Conservation (phyloP, 202 grass and related monocot species). For the Carex arenaria region DNA sequence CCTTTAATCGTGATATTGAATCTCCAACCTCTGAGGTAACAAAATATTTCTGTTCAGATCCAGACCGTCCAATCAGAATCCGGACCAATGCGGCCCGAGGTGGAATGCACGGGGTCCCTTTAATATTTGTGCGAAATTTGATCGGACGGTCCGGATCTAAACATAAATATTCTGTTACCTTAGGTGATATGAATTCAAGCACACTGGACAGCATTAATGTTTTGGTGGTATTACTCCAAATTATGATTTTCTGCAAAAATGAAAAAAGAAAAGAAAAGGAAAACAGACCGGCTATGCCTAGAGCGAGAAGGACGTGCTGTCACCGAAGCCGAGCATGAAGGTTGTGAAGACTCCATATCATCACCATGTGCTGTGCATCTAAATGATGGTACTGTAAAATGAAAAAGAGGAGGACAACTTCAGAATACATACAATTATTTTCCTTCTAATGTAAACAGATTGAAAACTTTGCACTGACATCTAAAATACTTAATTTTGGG, state of each 20-base stretch:
- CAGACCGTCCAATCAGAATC: too few relatives aligned
- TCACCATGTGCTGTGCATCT: slow-evolving; percentile 54
- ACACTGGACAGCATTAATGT: not conserved
- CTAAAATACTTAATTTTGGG: not conserved
- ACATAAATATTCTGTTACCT: too few relatives aligned
- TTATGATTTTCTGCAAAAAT: not conserved
- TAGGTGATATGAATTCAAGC: not conserved
- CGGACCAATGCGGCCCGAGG: too few relatives aligned
- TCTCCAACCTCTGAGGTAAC: too few relatives aligned
- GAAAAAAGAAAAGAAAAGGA: not conserved
- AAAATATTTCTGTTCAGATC: too few relatives aligned
- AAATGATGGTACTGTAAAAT: slow-evolving; percentile 61
- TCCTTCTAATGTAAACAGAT: not conserved
- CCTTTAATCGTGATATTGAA: not conserved
- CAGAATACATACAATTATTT: not conserved
- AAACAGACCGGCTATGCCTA: slow-evolving; percentile 65
- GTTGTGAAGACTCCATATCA: slow-evolving; percentile 72
- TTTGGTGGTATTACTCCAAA: not conserved
- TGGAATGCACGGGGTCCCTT: too few relatives aligned
- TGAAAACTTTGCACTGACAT: not conserved
- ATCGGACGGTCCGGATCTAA: too few relatives aligned
- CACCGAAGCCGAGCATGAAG: slow-evolving; percentile 65
- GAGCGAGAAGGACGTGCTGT: slow-evolving; percentile 53
- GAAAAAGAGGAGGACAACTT: not conserved
- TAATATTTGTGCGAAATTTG: too few relatives aligned